Percentiles rank a stretch among this genome's conserved stretches.
phyloP scores from a whole-genome alignment of 257 asterid species.

The Coffea canephora region DNA sequence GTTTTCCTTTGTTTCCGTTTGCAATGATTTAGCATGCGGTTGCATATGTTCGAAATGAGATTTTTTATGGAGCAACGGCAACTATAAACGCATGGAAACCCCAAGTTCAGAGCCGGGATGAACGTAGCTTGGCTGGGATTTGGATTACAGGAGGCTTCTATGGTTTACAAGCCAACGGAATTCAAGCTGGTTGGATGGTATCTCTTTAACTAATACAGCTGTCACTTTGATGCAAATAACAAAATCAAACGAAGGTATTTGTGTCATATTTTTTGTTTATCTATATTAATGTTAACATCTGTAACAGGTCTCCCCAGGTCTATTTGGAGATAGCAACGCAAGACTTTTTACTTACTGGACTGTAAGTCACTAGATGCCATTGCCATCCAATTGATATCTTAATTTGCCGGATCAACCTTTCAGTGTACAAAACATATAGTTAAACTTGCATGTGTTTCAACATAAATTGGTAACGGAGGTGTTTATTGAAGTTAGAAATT shows the following conservation, averaged over 20 bases:
- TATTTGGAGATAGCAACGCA: not conserved
- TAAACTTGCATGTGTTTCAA: not conserved
- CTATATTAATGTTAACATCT: too few species aligned
- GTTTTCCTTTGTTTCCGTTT: slow-evolving; percentile 25
- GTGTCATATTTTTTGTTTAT: too few species aligned
- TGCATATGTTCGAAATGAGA: not conserved
- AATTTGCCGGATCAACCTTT: too few species aligned
- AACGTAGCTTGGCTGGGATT: slow-evolving; percentile 25
- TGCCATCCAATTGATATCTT: not conserved
- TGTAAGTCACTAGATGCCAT: not conserved
- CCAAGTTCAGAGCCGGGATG: slow-evolving; percentile 8
- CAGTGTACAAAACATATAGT: too few species aligned
- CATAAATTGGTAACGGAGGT: not conserved
- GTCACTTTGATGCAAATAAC: too few species aligned
- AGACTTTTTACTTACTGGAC: not conserved
- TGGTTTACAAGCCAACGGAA: slow-evolving; percentile 8
- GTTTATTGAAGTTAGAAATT: slow-evolving; percentile 7
- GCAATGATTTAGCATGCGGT: slow-evolving; percentile 71
- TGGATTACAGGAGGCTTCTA: slow-evolving; percentile 20
- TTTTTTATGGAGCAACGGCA: slow-evolving; percentile 26
- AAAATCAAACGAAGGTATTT: too few species aligned
- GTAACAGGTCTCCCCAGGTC: not conserved
- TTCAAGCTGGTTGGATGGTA: slow-evolving; percentile 31
- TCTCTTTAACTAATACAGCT: too few species aligned
- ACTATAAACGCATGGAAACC: slow-evolving; percentile 25